A percentile compares a stretch with the other conserved stretches of the same genome.
Evolutionary conservation across 2,329 filamentous ascomycete genomes (phyloP).

Genomic region (Exophiala oligosperma): DNA sequence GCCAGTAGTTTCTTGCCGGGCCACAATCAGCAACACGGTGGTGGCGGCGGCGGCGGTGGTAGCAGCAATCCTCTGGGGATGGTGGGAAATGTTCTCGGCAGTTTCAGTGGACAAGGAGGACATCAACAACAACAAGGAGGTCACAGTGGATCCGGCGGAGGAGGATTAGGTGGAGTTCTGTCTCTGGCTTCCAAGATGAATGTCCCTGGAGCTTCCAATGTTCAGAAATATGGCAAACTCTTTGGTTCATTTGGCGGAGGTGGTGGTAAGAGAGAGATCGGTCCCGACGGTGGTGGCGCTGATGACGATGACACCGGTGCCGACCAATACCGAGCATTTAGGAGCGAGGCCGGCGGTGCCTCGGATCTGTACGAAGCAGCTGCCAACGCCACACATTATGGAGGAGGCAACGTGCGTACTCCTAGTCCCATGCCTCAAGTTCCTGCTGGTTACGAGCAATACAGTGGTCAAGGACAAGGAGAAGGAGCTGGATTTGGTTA

Average conservation of each 20-base stretch:
- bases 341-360: constrained; percentile 16
- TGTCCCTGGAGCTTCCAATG: constrained; percentile 23
- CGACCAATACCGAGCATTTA: too few species aligned
- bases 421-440: constrained; percentile 23
- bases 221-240: constrained; percentile 29
- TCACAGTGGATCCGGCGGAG: constrained; percentile 15
- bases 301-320: background rate
- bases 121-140: constrained; percentile 7
- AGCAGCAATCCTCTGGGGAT: constrained; percentile 18
- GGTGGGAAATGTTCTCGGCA: constrained; percentile 22
- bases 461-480: constrained; percentile 1
- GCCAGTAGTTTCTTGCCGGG: constrained; percentile 20
- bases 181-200: constrained; percentile 28
- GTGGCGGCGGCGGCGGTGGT: background rate
- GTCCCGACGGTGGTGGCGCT: constrained; percentile 13
- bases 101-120: constrained; percentile 15
- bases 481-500: constrained; percentile 4
- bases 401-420: background rate
- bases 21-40: constrained; percentile 9
- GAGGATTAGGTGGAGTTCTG: constrained; percentile 25
- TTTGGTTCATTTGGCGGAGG: constrained; percentile 14
- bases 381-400: too few species aligned
- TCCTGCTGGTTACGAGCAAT: constrained; percentile 25
- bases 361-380: constrained; percentile 22
- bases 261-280: constrained; percentile 3